A percentile compares a stretch with the other conserved stretches of the same genome.
Evolutionary conservation across 495 filamentous ascomycete genomes (phyloP).

Genomic region (Pyrenula massariospora): DNA sequence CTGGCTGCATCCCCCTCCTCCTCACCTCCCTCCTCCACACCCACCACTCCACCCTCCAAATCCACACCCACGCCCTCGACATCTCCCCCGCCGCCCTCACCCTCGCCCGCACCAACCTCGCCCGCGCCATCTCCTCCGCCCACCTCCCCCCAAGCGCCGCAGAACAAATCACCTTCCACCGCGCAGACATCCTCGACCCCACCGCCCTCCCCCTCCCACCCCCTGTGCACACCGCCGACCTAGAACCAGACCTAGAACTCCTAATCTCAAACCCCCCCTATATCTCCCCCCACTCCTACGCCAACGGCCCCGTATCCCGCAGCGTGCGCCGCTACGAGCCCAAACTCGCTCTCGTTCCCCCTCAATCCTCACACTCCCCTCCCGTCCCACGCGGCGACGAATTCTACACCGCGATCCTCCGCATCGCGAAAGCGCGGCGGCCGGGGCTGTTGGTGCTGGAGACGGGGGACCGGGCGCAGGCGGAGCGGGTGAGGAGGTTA

Average conservation of each 20-base stretch:
- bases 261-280: conserved; percentile 88
- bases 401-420: conserved; percentile 25
- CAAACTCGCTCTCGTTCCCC: conserved; percentile 61
- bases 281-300: conserved; percentile 52
- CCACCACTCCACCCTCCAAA: conserved; percentile 11
- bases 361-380: conserved; percentile 1
- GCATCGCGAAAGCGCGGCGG: conserved; percentile 9
- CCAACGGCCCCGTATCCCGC: conserved; percentile 42
- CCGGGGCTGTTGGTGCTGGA: conserved; percentile 24
- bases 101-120: conserved; percentile 50
- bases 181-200: conserved; percentile 40
- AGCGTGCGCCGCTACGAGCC: conserved; percentile 78
- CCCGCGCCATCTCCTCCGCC: conserved; percentile 30
- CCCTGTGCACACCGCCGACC: conserved; percentile 1
- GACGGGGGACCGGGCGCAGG: conserved; percentile 24
- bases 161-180: conserved; percentile 34
- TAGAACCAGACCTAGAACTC: conserved; percentile 37
- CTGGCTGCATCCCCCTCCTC: conserved; percentile 79
- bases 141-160: conserved; percentile 16
- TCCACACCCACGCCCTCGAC: conserved; percentile 29
- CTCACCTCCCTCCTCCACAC: conserved; percentile 43
- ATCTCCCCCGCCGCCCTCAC: conserved; percentile 37
- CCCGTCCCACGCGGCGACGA: conserved; percentile 18
- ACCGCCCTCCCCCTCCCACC: conserved; percentile 1
- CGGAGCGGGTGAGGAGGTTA: conserved; percentile 12